A percentile compares a stretch with the other conserved stretches of the same genome.
Evolutionary conservation across 2,329 filamentous ascomycete genomes (phyloP).

Genomic region (Fusarium buxicola): DNA sequence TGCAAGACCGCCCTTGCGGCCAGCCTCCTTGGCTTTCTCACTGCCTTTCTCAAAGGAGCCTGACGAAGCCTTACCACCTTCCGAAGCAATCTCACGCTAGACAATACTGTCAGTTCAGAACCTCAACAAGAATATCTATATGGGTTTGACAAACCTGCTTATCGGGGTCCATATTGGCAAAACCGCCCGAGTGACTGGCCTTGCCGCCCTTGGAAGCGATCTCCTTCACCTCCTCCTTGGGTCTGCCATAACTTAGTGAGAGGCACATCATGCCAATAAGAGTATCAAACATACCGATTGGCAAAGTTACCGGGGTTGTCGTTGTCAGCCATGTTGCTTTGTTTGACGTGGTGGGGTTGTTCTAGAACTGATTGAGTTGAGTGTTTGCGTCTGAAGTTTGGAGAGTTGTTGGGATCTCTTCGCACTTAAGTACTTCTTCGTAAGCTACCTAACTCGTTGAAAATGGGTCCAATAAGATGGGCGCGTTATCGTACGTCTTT

Average conservation of each 20-base stretch:
- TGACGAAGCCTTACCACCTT: constrained; percentile 64
- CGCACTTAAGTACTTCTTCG: not conserved
- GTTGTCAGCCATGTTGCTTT: constrained; percentile 38
- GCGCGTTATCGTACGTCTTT: not conserved
- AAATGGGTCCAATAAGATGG: not conserved
- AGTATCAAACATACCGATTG: constrained; percentile 35
- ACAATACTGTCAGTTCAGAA: not conserved
- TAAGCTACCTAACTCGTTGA: not conserved
- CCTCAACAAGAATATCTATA: constrained; percentile 32
- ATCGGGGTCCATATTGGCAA: constrained; percentile 56
- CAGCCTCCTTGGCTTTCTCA: constrained; percentile 64
- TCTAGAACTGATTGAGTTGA: not conserved
- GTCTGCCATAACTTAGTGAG: constrained; percentile 28
- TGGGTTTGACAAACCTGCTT: constrained; percentile 53
- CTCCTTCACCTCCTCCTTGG: constrained; percentile 58
- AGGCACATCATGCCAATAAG: too few species aligned
- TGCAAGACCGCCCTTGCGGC: constrained; percentile 64
- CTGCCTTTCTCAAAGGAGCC: constrained; percentile 66
- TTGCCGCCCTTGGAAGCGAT: constrained; percentile 58
- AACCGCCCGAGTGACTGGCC: constrained; percentile 53
- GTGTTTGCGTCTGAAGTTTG: not conserved
- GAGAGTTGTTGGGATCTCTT: accelerated
- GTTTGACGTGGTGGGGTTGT: not conserved
- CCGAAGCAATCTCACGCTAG: constrained; percentile 64
- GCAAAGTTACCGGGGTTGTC: constrained; percentile 47